A percentile compares a stretch with the other conserved stretches of the same genome.
Conservation (phyloP, 1,284 basidiomycete genomes). For the Ustilago loliicola region DNA sequence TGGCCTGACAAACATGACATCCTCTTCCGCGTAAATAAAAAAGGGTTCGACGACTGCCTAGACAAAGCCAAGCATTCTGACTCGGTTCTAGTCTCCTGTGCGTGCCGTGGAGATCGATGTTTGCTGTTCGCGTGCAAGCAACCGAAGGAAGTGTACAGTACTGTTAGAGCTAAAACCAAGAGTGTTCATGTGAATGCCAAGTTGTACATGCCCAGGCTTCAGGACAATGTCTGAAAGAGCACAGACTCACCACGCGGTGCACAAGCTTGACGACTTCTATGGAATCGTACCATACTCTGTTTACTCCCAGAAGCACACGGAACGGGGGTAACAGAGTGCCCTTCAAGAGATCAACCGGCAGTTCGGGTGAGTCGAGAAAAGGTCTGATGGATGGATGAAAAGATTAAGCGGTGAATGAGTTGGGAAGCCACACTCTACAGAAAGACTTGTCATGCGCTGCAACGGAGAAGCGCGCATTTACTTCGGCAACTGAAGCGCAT, state of each 20-base stretch:
- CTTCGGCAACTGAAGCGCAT: conserved; percentile 1
- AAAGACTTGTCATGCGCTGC: not conserved
- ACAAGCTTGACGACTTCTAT: too few species aligned
- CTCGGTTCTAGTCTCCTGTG: not conserved
- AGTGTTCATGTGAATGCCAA: conserved; percentile 4
- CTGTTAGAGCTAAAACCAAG: too few species aligned
- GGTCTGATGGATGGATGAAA: too few species aligned
- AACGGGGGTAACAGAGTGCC: too few species aligned
- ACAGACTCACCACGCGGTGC: too few species aligned
- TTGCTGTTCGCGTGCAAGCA: not conserved
- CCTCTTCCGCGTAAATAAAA: too few species aligned
- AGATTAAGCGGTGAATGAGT: not conserved
- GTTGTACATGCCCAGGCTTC: conserved; percentile 3
- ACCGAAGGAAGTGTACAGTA: not conserved
- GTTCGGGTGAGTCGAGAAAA: too few species aligned
- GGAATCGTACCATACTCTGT: too few species aligned
- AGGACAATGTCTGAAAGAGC: too few species aligned
- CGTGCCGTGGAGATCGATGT: not conserved
- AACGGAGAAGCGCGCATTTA: conserved; percentile 25
- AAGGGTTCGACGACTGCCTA: not conserved
- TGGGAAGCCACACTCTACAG: conserved; percentile 9
- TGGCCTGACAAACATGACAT: too few species aligned
- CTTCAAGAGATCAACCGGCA: too few species aligned
- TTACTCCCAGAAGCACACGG: too few species aligned
- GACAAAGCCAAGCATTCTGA: not conserved